Evolutionary conservation across 2,329 filamentous ascomycete genomes (phyloP).

Genomic region (Laburnicola sp.): DNA sequence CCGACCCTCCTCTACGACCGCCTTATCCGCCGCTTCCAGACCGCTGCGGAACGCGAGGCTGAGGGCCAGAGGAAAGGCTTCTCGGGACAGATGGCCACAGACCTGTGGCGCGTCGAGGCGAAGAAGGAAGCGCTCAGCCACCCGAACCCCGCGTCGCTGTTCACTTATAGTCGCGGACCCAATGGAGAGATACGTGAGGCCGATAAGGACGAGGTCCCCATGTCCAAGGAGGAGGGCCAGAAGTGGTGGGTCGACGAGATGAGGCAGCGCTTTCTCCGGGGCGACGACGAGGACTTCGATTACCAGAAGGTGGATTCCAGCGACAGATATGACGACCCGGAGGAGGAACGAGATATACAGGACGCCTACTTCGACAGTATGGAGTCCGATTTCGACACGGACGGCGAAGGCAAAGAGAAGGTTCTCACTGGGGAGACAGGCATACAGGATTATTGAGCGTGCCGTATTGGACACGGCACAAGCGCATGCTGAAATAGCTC

Average conservation of each 20-base stretch:
- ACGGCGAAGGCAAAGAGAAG: slow-evolving; percentile 46
- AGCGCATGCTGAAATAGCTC: not conserved
- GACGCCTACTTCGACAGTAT: slow-evolving; percentile 82
- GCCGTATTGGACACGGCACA: not conserved
- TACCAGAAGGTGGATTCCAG: slow-evolving; percentile 71
- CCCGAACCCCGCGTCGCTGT: slow-evolving; percentile 55
- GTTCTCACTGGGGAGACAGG: slow-evolving; percentile 51
- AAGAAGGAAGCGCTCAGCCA: slow-evolving; percentile 67
- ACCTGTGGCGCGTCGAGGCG: slow-evolving; percentile 74
- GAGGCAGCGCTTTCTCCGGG: slow-evolving; percentile 72
- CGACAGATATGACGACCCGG: slow-evolving; percentile 70
- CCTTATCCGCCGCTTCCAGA: slow-evolving; percentile 76
- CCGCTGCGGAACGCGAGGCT: slow-evolving; percentile 69
- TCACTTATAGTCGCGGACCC: slow-evolving; percentile 55
- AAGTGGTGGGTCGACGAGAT: slow-evolving; percentile 73
- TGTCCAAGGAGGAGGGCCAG: slow-evolving; percentile 66
- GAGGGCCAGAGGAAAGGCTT: slow-evolving; percentile 77
- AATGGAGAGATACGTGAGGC: slow-evolving; percentile 62
- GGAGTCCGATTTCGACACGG: slow-evolving; percentile 67
- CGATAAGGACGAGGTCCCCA: slow-evolving; percentile 60
- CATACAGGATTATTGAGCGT: slow-evolving; percentile 51
- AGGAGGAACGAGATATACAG: slow-evolving; percentile 64
- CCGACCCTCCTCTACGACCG: slow-evolving; percentile 80
- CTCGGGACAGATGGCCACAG: slow-evolving; percentile 75
- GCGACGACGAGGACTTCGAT: slow-evolving; percentile 77